Percentiles rank a stretch among this genome's conserved stretches.
Conservation (phyloP, 306 rosid species). For the Lithocarpus polystachyus region DNA sequence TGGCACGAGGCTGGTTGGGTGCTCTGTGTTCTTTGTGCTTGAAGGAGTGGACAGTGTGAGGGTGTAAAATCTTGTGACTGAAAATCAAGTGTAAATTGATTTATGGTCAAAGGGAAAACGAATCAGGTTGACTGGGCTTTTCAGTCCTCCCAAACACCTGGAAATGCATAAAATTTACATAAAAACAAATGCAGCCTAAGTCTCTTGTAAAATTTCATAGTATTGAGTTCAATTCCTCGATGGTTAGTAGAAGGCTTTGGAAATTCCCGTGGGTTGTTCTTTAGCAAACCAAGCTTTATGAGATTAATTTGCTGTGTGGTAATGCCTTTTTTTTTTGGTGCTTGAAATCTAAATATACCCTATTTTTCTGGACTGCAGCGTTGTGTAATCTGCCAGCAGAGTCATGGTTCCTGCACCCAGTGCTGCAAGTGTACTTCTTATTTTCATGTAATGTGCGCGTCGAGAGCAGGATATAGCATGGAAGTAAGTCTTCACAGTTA, state of each 20-base stretch:
- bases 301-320: too few species aligned
- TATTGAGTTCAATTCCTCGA: background rate
- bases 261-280: background rate
- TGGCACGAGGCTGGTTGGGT: too few species aligned
- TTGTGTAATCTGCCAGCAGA: slow-evolving; percentile 86
- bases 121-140: too few species aligned
- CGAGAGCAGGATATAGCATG: slow-evolving; percentile 92
- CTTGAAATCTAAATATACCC: slow-evolving; percentile 15
- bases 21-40: too few species aligned
- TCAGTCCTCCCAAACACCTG: too few species aligned
- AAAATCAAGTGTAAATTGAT: too few species aligned
- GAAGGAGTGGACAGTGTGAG: too few species aligned
- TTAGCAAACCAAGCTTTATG: background rate
- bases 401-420: slow-evolving; percentile 87
- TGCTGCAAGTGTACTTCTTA: slow-evolving; percentile 90
- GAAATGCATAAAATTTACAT: too few species aligned
- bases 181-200: too few species aligned
- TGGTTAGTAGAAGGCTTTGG: background rate
- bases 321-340: background rate
- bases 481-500: slow-evolving; percentile 60
- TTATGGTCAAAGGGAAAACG: too few species aligned
- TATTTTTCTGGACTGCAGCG: slow-evolving; percentile 51
- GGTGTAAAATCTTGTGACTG: too few species aligned
- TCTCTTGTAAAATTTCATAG: slow-evolving; percentile 2
- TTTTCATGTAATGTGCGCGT: slow-evolving; percentile 86